phyloP scores from a whole-genome alignment of 495 filamentous ascomycete genomes.

The Talaromyces nanjingensis region DNA sequence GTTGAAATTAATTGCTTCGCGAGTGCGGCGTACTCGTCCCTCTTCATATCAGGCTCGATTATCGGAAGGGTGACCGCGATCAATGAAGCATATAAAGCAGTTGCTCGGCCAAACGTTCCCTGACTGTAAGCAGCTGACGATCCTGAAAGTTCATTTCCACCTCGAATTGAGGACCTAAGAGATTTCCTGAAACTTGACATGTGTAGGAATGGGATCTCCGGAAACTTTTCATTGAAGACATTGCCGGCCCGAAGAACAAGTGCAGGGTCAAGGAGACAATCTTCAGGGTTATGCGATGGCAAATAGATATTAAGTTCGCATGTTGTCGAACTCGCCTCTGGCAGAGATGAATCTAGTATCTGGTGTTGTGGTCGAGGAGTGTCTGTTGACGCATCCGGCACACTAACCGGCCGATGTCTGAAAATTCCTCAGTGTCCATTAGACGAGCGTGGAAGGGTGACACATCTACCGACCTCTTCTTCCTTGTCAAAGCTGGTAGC shows the following conservation, averaged over 20 bases:
- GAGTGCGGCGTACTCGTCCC: neutral
- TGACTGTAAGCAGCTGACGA: neutral
- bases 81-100: neutral
- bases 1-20: neutral
- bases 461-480: neutral
- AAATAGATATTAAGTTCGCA: neutral
- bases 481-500: neutral
- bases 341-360: neutral
- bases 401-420: neutral
- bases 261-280: neutral
- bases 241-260: neutral
- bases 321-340: neutral
- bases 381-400: neutral
- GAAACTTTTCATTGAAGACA: neutral
- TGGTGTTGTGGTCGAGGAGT: neutral
- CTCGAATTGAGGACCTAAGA: neutral
- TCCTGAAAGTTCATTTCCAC: neutral
- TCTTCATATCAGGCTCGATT: neutral
- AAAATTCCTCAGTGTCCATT: neutral
- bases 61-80: neutral
- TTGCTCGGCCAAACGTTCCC: neutral
- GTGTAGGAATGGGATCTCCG: neutral
- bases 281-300: neutral
- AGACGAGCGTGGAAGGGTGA: neutral
- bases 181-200: neutral